These are phyloP conservation scores for Aspergillus brunneoviolaceus DNA, from an alignment of 2,329 filamentous ascomycete species.

Conservation along the genomic window DNA sequence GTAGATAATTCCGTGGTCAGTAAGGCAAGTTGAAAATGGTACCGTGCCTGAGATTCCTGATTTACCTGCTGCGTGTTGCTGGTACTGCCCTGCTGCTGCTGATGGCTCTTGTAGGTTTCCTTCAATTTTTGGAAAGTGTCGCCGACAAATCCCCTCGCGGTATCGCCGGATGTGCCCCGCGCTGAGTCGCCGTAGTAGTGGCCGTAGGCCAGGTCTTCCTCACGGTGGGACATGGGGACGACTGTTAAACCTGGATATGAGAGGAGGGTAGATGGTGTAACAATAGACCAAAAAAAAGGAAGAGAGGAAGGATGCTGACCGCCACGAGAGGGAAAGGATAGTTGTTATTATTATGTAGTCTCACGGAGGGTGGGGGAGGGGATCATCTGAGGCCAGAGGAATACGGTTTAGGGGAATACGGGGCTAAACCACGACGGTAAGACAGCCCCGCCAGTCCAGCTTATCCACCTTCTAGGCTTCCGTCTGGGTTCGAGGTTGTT, in stretches of 20 bases:
- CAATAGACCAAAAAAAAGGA: not conserved
- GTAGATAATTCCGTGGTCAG: not conserved
- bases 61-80: slow-evolving; percentile 8
- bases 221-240: slow-evolving; percentile 39
- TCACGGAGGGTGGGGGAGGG: not conserved
- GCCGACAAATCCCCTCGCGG: slow-evolving; percentile 53
- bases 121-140: slow-evolving; percentile 52
- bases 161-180: slow-evolving; percentile 36
- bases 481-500: not conserved
- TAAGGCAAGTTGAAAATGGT: not conserved
- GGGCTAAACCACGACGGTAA: not conserved
- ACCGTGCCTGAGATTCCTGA: not conserved
- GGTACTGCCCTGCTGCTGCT: slow-evolving; percentile 13
- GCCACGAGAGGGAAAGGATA: not conserved
- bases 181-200: slow-evolving; percentile 43
- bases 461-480: not conserved
- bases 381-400: not conserved
- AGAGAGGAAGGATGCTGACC: not conserved
- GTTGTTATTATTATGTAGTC: not conserved
- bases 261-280: not conserved
- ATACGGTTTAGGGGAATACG: not conserved
- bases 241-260: not conserved
- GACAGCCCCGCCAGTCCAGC: not conserved
- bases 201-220: slow-evolving; percentile 58
- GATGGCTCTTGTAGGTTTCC: slow-evolving; percentile 37